These are phyloP conservation scores for Metarhizium album DNA, from an alignment of 2,329 filamentous ascomycete species.

Conservation along the genomic window DNA sequence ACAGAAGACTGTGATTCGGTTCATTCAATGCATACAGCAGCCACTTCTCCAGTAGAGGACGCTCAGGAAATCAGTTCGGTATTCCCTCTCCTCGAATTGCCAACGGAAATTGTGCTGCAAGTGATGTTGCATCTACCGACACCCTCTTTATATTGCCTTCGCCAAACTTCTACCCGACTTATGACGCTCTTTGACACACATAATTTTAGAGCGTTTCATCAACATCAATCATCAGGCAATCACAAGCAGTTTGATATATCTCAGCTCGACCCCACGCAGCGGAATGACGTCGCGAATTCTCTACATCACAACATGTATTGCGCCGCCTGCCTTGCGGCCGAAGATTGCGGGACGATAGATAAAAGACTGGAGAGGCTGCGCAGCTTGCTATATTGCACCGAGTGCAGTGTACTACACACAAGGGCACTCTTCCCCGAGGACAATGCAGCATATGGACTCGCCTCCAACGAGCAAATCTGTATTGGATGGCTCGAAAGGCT, in stretches of 20 bases:
- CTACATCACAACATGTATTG: constrained; percentile 1
- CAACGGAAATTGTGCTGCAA: neutral
- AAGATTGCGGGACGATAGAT: neutral
- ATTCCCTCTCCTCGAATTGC: neutral
- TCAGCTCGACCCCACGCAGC: neutral
- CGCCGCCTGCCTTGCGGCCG: neutral
- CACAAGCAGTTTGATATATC: neutral
- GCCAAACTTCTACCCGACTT: neutral
- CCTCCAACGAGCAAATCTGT: neutral
- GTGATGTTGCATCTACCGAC: neutral
- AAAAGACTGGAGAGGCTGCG: neutral
- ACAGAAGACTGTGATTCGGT: too few species aligned
- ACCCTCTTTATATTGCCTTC: neutral
- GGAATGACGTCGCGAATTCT: neutral
- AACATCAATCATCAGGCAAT: neutral
- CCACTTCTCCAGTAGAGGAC: neutral
- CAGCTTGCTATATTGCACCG: neutral
- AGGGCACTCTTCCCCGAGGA: constrained; percentile 1
- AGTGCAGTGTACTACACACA: neutral
- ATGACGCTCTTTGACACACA: neutral
- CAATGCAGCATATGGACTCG: neutral
- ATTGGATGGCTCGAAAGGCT: neutral
- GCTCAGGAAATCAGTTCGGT: neutral
- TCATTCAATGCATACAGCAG: too few species aligned
- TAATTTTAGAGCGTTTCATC: neutral